These are phyloP conservation scores for Balansia obtecta DNA, from an alignment of 2,329 filamentous ascomycete species.

Conservation along the genomic window DNA sequence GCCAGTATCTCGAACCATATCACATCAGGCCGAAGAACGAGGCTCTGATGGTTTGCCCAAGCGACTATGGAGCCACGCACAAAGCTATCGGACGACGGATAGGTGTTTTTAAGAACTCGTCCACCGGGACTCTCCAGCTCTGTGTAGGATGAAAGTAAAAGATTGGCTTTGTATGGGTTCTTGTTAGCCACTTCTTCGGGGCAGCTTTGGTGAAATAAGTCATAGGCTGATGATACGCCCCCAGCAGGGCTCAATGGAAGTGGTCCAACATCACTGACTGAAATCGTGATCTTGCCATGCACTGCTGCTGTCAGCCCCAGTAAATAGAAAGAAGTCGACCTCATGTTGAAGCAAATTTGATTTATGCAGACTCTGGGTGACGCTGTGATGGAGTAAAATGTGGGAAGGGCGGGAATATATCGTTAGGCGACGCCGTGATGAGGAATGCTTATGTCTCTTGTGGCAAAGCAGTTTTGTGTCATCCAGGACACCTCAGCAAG, in stretches of 20 bases:
- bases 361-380: background rate
- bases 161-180: constrained; percentile 12
- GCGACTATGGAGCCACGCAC: constrained; percentile 32
- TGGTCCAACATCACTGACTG: constrained; percentile 15
- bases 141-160: constrained; percentile 19
- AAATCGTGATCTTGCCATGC: constrained; percentile 11
- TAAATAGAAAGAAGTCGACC: background rate
- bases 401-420: no score
- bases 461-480: background rate
- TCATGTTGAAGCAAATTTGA: constrained; percentile 1
- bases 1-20: constrained; percentile 42
- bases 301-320: constrained; percentile 4
- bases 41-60: constrained; percentile 36
- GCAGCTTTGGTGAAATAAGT: constrained; percentile 20
- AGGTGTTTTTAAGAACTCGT: constrained; percentile 12
- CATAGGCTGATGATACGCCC: constrained; percentile 15
- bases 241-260: constrained; percentile 13
- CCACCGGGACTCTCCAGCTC: constrained; percentile 9
- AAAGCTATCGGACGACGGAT: constrained; percentile 26
- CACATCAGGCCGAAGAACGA: constrained; percentile 39
- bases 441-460: background rate
- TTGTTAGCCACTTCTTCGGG: constrained; percentile 18
- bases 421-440: background rate
- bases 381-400: background rate
- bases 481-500: background rate